phyloP scores from a whole-genome alignment of 306 rosid genomes.

The Astragalus membranaceus region DNA sequence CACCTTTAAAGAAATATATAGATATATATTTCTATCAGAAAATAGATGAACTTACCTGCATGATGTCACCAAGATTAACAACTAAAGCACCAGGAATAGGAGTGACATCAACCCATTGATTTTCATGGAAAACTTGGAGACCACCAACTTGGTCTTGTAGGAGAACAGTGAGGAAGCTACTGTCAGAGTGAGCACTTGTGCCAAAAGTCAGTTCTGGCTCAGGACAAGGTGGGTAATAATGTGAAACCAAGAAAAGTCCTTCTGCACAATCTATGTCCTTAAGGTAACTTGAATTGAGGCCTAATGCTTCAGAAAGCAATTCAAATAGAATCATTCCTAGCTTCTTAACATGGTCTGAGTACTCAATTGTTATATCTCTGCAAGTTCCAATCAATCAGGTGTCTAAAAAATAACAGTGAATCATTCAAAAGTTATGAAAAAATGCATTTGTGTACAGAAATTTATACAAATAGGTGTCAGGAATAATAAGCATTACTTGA shows the following conservation, averaged over 20 bases:
- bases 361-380: conserved; percentile 5
- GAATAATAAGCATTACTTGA: too few species aligned
- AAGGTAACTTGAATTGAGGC: conserved; percentile 5
- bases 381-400: not conserved
- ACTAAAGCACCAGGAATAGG: conserved; percentile 1
- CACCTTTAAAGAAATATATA: not conserved
- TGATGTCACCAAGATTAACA: not conserved
- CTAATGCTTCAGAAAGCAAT: conserved; percentile 20
- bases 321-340: not conserved
- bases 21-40: not conserved
- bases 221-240: conserved; percentile 14
- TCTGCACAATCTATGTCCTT: conserved; percentile 13
- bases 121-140: conserved; percentile 8
- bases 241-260: conserved; percentile 4
- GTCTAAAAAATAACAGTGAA: too few species aligned
- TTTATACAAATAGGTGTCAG: too few species aligned
- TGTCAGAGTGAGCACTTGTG: not conserved
- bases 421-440: too few species aligned
- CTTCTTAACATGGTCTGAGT: not conserved
- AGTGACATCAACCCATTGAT: conserved; percentile 12
- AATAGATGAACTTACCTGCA: not conserved
- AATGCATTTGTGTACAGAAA: too few species aligned
- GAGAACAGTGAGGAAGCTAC: conserved; percentile 15
- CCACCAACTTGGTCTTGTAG: conserved; percentile 14
- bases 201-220: conserved; percentile 4